Percentiles rank a stretch among this genome's conserved stretches.
Conservation (phyloP, 495 filamentous ascomycete genomes). For the Aspergillus affinis region DNA sequence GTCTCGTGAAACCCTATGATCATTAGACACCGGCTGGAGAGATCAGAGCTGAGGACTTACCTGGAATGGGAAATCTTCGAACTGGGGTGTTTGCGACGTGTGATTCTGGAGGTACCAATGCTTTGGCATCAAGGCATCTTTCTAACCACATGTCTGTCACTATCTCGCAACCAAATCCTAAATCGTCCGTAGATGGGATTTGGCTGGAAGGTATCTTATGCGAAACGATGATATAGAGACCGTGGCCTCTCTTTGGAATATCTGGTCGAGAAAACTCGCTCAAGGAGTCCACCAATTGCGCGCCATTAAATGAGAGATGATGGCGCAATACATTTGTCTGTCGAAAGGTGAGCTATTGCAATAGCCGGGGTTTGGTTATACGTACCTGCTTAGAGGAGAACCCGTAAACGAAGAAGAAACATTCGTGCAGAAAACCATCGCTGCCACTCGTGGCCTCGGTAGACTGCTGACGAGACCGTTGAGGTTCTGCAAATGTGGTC, state of each 20-base stretch:
- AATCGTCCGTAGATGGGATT: constrained; percentile 41
- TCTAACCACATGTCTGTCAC: constrained; percentile 96
- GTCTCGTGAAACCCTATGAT: constrained; percentile 59
- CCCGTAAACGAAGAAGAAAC: constrained; percentile 63
- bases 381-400: constrained; percentile 58
- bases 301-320: constrained; percentile 55
- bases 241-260: constrained; percentile 41
- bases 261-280: constrained; percentile 39
- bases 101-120: constrained; percentile 64
- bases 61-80: constrained; percentile 61
- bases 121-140: constrained; percentile 73
- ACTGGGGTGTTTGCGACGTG: constrained; percentile 77
- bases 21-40: constrained; percentile 18
- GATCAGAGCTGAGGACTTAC: constrained; percentile 31
- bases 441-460: constrained; percentile 13
- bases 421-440: constrained; percentile 39
- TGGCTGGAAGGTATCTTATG: constrained; percentile 43
- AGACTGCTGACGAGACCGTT: constrained; percentile 23
- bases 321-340: constrained; percentile 48
- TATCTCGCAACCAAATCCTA: constrained; percentile 46
- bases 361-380: neutral
- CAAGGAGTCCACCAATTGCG: constrained; percentile 43
- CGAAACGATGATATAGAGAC: constrained; percentile 55
- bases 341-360: constrained; percentile 22
- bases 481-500: constrained; percentile 31